phyloP scores from a whole-genome alignment of 306 rosid species.

The Senna tora region DNA sequence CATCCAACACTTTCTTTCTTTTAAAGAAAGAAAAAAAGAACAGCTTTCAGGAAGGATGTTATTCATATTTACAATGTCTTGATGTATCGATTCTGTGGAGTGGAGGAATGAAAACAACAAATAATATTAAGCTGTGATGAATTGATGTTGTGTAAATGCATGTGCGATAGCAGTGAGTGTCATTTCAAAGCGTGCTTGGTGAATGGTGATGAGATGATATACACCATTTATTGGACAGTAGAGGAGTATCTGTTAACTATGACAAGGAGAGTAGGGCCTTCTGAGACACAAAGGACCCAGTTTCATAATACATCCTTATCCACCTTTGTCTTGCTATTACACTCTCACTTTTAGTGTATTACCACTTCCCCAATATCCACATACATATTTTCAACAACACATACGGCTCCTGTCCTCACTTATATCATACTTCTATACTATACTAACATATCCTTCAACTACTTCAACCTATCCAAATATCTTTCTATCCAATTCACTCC shows the following conservation, averaged over 20 bases:
- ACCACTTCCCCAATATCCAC: conserved; percentile 13
- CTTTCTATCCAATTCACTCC: too few species aligned
- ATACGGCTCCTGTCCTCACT: not conserved
- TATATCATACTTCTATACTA: not conserved
- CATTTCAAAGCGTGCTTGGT: conserved; percentile 28
- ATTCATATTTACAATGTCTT: not conserved
- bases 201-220: not conserved
- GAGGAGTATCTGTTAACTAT: conserved; percentile 23
- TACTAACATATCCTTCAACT: not conserved
- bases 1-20: not conserved
- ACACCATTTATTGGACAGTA: conserved; percentile 19
- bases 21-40: too few species aligned
- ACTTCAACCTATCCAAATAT: not conserved
- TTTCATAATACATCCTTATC: conserved; percentile 36
- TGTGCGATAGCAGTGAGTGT: conserved; percentile 32
- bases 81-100: not conserved
- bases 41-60: not conserved
- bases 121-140: not conserved
- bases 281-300: conserved; percentile 42
- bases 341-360: too few species aligned
- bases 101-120: not conserved
- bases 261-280: conserved; percentile 21
- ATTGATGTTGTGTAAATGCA: conserved; percentile 16
- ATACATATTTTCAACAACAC: not conserved
- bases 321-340: conserved; percentile 18